Conservation (phyloP, 805 yeast genomes). For the Brettanomyces naardenensis region DNA sequence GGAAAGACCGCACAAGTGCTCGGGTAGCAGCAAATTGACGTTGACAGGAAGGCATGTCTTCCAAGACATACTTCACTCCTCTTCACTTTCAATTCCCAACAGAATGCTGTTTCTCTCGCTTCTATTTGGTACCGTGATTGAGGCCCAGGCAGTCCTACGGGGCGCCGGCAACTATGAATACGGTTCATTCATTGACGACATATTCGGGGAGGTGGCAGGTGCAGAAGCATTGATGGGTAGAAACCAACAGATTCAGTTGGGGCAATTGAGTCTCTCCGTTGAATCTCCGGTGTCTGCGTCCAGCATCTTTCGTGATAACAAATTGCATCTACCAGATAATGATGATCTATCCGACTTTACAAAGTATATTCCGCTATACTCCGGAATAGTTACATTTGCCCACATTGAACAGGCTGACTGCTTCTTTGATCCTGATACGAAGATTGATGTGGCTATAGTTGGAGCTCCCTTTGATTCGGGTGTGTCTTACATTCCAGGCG, state of each 20-base stretch:
- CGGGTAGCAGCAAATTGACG: neutral
- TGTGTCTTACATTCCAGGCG: constrained; percentile 48
- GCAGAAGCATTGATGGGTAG: constrained; percentile 7
- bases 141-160: neutral
- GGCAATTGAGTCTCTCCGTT: constrained; percentile 5
- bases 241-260: constrained; percentile 4
- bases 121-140: no score
- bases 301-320: constrained; percentile 13
- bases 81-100: no score
- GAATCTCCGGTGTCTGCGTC: neutral
- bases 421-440: constrained; percentile 33
- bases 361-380: constrained; percentile 23
- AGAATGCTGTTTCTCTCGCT: no score
- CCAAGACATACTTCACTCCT: no score
- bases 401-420: constrained; percentile 43
- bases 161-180: neutral
- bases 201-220: constrained; percentile 18
- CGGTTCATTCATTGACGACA: constrained; percentile 12
- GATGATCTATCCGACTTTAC: constrained; percentile 29
- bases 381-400: constrained; percentile 52
- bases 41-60: no score
- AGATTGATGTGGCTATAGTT: constrained; percentile 44
- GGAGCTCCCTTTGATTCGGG: constrained; percentile 58
- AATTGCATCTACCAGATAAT: constrained; percentile 24
- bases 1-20: neutral